Evolutionary conservation across 352 stramenopile genomes (phyloP).

Genomic region (Globisporangium viniferum): DNA sequence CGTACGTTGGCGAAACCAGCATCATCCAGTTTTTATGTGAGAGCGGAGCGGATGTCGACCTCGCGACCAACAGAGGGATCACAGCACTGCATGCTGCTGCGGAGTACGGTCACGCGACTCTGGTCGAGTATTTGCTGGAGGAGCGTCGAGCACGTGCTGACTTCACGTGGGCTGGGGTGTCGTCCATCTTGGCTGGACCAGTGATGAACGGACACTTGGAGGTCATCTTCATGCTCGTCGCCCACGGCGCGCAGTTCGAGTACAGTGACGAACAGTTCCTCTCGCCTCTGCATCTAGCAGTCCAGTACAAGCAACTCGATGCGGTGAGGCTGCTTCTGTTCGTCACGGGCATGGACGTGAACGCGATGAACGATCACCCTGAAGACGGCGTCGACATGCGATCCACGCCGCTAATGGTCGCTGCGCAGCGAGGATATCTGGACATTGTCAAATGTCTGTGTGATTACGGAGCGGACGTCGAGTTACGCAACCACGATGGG

Average conservation of each 20-base stretch:
- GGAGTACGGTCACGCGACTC: neutral
- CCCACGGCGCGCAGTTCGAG: neutral
- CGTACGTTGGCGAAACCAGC: neutral
- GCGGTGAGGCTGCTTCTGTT: conserved; percentile 5
- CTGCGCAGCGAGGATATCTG: conserved; percentile 5
- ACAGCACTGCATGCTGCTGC: conserved; percentile 7
- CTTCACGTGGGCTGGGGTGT: conserved; percentile 2
- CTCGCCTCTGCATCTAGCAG: conserved; percentile 3
- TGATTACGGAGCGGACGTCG: conserved; percentile 3
- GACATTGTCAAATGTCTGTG: conserved; percentile 1
- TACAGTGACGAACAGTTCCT: neutral
- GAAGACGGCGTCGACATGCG: conserved; percentile 8
- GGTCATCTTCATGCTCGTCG: conserved; percentile 5
- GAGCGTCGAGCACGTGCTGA: neutral
- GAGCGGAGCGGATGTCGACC: conserved; percentile 1
- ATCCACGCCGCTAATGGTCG: conserved; percentile 9
- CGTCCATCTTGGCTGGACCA: neutral
- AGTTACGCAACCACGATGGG: neutral
- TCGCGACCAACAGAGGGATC: neutral
- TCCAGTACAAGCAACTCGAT: conserved; percentile 6
- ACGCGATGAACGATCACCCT: conserved; percentile 4
- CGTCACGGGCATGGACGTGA: conserved; percentile 4
- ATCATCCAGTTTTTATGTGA: conserved; percentile 3
- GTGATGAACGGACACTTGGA: conserved; percentile 4
- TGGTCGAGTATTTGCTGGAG: conserved; percentile 9